Conservation (phyloP, 2,329 filamentous ascomycete species). For the Fusarium subtropicale region DNA sequence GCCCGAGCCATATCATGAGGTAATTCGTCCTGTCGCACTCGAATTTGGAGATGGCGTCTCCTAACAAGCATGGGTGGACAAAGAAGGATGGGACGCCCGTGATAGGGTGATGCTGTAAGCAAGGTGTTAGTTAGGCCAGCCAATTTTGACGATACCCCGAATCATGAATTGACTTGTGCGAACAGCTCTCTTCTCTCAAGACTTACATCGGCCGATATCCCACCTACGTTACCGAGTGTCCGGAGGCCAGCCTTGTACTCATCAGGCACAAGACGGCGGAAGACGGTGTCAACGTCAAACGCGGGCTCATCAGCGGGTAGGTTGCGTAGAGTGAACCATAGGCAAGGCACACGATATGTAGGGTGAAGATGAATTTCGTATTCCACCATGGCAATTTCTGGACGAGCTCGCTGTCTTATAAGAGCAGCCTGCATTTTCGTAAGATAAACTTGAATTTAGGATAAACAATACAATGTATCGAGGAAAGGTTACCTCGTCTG, state of each 20-base stretch:
- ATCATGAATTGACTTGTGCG: slow-evolving; percentile 48
- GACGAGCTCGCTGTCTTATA: slow-evolving; percentile 46
- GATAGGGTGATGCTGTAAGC: slow-evolving; percentile 80
- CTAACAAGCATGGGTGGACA: slow-evolving; percentile 91
- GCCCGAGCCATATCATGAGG: slow-evolving; percentile 88
- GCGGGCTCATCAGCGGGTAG: slow-evolving; percentile 66
- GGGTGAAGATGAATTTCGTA: slow-evolving; percentile 82
- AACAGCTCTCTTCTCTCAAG: slow-evolving; percentile 44
- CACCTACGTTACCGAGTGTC: slow-evolving; percentile 72
- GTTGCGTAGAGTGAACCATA: slow-evolving; percentile 78
- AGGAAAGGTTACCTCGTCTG: slow-evolving; percentile 61
- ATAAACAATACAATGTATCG: slow-evolving; percentile 5
- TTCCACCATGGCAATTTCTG: slow-evolving; percentile 63
- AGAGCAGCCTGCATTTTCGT: slow-evolving; percentile 56
- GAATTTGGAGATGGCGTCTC: slow-evolving; percentile 79
- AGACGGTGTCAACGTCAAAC: slow-evolving; percentile 75
- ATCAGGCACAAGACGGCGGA: slow-evolving; percentile 75
- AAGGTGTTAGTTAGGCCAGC: slow-evolving; percentile 55
- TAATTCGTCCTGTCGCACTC: slow-evolving; percentile 74
- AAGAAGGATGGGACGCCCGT: slow-evolving; percentile 85
- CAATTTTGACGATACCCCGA: slow-evolving; percentile 48
- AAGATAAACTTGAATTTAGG: slow-evolving; percentile 29
- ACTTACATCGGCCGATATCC: slow-evolving; percentile 82
- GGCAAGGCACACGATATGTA: slow-evolving; percentile 78
- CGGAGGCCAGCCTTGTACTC: slow-evolving; percentile 72